Conservation (phyloP, 148 eudicot species). For the Fagopyrum homotropicum region DNA sequence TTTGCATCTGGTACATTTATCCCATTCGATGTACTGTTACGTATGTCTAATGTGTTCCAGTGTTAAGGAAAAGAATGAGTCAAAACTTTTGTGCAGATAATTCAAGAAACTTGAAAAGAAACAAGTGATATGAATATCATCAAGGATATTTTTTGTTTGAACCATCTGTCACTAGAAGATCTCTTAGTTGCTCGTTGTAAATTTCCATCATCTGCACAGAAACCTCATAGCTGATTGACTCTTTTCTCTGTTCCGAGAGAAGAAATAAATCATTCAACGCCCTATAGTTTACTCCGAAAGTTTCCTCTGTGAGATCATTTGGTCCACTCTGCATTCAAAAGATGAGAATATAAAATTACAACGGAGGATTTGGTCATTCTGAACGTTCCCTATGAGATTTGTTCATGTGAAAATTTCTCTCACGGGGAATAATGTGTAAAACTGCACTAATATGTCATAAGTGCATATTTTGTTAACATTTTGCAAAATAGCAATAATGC, state of each 20-base stretch:
- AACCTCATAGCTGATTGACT: conserved; percentile 54
- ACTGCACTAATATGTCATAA: too few relatives aligned
- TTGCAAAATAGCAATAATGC: too few relatives aligned
- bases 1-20: conserved; percentile 88
- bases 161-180: conserved; percentile 78
- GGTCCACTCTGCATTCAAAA: conserved; percentile 67
- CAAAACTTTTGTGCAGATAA: background rate
- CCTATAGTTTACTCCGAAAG: conserved; percentile 77
- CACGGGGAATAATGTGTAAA: too few relatives aligned
- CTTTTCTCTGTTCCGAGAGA: conserved; percentile 69
- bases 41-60: conserved; percentile 73
- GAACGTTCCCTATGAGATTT: too few relatives aligned
- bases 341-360: background rate
- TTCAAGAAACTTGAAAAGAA: background rate
- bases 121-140: background rate
- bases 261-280: conserved; percentile 77
- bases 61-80: conserved; percentile 35
- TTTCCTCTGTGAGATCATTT: conserved; percentile 53
- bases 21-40: conserved; percentile 65
- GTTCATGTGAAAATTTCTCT: too few relatives aligned
- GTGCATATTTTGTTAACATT: too few relatives aligned
- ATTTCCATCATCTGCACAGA: conserved; percentile 97
- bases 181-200: conserved; percentile 94
- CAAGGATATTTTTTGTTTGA: conserved; percentile 80
- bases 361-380: background rate